Percentiles rank a stretch among this genome's conserved stretches.
Evolutionary conservation across 2,329 filamentous ascomycete genomes (phyloP).

Genomic region (Pseudofabraea citricarpa): DNA sequence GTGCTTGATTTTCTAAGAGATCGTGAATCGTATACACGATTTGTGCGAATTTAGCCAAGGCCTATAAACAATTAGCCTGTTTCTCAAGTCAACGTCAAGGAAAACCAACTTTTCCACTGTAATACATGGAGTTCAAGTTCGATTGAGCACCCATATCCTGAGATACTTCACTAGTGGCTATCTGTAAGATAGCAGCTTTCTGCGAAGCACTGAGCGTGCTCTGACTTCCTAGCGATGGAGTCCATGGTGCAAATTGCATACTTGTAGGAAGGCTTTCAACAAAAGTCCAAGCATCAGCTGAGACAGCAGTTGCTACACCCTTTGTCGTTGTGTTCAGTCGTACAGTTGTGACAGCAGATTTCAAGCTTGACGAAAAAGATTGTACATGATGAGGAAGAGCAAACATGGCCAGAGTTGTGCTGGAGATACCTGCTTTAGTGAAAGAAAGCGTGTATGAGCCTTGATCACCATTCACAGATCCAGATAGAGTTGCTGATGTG

Average conservation of each 20-base stretch:
- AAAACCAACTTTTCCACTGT: constrained; percentile 69
- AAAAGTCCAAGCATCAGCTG: constrained; percentile 73
- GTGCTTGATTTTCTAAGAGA: constrained; percentile 51
- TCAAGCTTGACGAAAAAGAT: constrained; percentile 61
- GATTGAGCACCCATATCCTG: constrained; percentile 71
- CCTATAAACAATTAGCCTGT: constrained; percentile 37
- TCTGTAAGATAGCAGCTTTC: constrained; percentile 52
- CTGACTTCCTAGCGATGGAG: constrained; percentile 41
- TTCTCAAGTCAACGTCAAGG: constrained; percentile 13
- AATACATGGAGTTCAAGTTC: constrained; percentile 86
- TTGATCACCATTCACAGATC: constrained; percentile 48
- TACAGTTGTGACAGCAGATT: constrained; percentile 44
- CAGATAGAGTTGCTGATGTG: constrained; percentile 57
- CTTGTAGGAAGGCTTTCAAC: constrained; percentile 66
- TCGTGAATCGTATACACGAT: constrained; percentile 63
- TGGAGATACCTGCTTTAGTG: constrained; percentile 60
- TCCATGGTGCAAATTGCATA: constrained; percentile 80
- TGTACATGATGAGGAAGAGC: constrained; percentile 80
- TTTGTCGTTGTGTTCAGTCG: constrained; percentile 79
- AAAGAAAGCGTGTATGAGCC: constrained; percentile 74
- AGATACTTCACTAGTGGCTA: constrained; percentile 67
- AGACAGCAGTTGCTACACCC: constrained; percentile 68
- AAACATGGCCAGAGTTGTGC: constrained; percentile 70
- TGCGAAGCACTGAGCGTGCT: constrained; percentile 46
- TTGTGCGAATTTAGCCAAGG: constrained; percentile 70